Evolutionary conservation across 139 green algal genomes (phyloP), one percentile per base, ranked within the genome.

Genomic region (Microglena sp.): DNA sequence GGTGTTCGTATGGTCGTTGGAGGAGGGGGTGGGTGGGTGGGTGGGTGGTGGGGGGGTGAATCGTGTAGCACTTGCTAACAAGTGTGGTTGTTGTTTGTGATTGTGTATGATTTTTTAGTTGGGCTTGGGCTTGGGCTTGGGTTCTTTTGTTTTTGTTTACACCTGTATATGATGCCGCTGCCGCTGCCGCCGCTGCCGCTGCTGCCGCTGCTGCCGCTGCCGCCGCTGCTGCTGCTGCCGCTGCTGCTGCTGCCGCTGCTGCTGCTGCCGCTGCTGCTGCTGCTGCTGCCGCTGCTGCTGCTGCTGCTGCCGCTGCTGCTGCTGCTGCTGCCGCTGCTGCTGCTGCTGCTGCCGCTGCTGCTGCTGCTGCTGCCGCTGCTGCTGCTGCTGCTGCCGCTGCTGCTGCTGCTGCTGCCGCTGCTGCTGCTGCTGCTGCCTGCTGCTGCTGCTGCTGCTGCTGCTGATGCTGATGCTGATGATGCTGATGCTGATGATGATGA

Each of bases 321-420:
- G n/a, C 1, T 59, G 28, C n/a, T 2, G 28, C 3, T 33, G 8
- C 33, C 7, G 21, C 3, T 58, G 27, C 30, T 18, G 29, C 29
- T 36, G 18, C 4, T 43, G 7, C 34, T 56, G 26, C 1, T 34
- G 22, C 24, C 33, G 33, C 2, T 34, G 3, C 15, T 64, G 55
- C 18, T 55, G 54, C 27, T 71, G 65, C 29, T 71, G 65, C 53
- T 71, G 55, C 32, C 59, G 35, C 35, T 65, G 29, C 29, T 65
- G 6, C 29, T 60, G 40, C 32, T 60, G 3, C 1, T 45, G 54
- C 18, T 55, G 15, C 22, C 5, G 24, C 33, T 45, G 22, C n/a
- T 8, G 53, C 24, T 7, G 33, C 45, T n/a, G 26, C 22, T 3
- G 33, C 2, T 33, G 65, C 27, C 3, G 36, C 22, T 36, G 7